Conservation (phyloP, 305 asterid species). For the Coffea humblotiana region DNA sequence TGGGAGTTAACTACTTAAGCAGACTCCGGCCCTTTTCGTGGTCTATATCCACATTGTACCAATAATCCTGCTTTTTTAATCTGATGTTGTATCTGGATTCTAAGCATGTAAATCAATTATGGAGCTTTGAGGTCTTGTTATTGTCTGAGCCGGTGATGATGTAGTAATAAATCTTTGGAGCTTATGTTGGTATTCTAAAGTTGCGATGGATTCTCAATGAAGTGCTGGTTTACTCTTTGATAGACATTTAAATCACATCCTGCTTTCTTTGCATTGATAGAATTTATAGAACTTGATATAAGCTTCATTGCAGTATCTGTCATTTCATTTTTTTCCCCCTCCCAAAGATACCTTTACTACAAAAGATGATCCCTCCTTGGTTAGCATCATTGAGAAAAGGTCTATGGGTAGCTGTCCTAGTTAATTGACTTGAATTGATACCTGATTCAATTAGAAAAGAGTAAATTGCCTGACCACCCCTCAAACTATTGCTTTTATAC, state of each 20-base stretch:
- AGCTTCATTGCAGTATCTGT: too few species aligned
- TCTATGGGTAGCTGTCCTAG: too few species aligned
- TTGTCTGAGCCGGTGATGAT: too few species aligned
- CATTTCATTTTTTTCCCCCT: background rate
- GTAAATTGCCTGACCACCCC: too few species aligned
- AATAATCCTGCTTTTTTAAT: background rate
- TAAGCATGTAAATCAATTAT: conserved; percentile 1
- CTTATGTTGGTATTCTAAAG: background rate
- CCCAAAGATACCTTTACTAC: background rate
- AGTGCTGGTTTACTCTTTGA: background rate
- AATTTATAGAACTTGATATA: background rate
- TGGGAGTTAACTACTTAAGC: conserved; percentile 16
- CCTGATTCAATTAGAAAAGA: background rate
- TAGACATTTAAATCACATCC: background rate
- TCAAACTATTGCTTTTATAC: too few species aligned
- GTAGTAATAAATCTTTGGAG: conserved; percentile 5
- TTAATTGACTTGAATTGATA: too few species aligned
- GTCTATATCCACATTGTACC: background rate
- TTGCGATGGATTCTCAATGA: background rate
- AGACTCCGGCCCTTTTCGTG: background rate
- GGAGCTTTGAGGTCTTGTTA: background rate
- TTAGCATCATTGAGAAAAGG: too few species aligned
- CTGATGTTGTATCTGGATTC: background rate
- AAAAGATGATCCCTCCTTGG: too few species aligned
- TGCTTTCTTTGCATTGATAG: background rate